These are phyloP conservation scores for Ceratocystis papillata DNA, from an alignment of 2,329 filamentous ascomycete genomes.

Conservation along the genomic window DNA sequence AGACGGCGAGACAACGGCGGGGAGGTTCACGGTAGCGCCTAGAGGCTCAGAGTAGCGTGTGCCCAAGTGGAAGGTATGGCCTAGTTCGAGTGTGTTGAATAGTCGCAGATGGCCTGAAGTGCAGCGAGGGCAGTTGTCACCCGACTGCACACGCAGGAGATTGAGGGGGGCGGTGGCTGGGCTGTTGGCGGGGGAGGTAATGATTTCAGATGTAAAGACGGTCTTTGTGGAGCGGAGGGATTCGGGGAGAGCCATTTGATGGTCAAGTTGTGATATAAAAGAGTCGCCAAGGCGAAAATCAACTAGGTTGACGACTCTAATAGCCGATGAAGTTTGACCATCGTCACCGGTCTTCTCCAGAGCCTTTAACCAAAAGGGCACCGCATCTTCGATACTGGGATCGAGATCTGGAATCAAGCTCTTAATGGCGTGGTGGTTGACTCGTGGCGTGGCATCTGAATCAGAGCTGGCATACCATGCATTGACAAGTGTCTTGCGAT, in stretches of 20 bases:
- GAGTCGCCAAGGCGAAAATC: conserved; percentile 28
- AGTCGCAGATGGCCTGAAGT: conserved; percentile 49
- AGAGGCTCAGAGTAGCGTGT: conserved; percentile 76
- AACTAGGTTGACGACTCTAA: conserved; percentile 31
- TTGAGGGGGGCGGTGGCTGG: conserved; percentile 36
- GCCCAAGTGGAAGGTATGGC: conserved; percentile 89
- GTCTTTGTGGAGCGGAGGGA: neutral
- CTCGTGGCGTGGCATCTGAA: conserved; percentile 28
- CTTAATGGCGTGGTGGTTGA: conserved; percentile 54
- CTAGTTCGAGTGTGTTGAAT: conserved; percentile 73
- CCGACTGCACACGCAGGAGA: conserved; percentile 53
- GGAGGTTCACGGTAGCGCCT: conserved; percentile 46
- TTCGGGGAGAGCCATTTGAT: neutral
- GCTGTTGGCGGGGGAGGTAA: neutral
- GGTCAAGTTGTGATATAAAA: conserved; percentile 10
- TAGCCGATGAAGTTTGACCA: neutral
- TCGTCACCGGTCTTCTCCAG: conserved; percentile 25
- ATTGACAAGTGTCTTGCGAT: conserved; percentile 56
- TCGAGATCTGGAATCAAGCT: conserved; percentile 57
- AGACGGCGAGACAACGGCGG: conserved; percentile 24
- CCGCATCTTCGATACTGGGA: conserved; percentile 52
- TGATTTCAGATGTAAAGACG: neutral
- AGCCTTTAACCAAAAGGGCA: conserved; percentile 42
- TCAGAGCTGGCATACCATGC: conserved; percentile 50
- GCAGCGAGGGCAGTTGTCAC: conserved; percentile 66